Conservation (phyloP, 2,329 filamentous ascomycete species). For the Ophiostoma triangulosporum region DNA sequence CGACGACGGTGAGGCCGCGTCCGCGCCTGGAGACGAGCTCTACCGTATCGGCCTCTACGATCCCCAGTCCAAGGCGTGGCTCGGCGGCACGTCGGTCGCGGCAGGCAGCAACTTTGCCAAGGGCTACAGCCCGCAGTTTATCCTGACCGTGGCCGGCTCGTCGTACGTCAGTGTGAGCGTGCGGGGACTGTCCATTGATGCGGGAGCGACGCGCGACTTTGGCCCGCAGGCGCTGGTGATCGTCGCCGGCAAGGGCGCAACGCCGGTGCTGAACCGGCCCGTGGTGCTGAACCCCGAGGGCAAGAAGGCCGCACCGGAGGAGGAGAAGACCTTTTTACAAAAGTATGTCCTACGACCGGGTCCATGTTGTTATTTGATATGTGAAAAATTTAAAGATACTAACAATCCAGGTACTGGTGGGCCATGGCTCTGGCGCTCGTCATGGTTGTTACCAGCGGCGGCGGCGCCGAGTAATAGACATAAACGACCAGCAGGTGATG, state of each 20-base stretch:
- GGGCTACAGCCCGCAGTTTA: conserved; percentile 44
- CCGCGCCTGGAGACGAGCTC: conserved; percentile 28
- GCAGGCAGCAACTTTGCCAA: conserved; percentile 45
- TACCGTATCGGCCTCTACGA: conserved; percentile 48
- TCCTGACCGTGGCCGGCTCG: conserved; percentile 34
- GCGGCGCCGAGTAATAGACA: conserved; percentile 30
- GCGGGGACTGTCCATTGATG: conserved; percentile 47
- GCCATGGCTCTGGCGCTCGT: conserved; percentile 39
- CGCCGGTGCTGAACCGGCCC: conserved; percentile 49
- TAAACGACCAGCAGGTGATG: not conserved
- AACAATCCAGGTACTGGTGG: conserved; percentile 49
- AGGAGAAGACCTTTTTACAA: conserved; percentile 52
- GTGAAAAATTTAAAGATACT: not conserved
- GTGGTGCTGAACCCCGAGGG: conserved; percentile 48
- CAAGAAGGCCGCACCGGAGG: conserved; percentile 36
- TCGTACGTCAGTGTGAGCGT: conserved; percentile 35
- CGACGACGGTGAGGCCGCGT: not conserved
- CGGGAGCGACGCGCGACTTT: conserved; percentile 51
- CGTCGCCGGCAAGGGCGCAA: conserved; percentile 33
- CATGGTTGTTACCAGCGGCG: conserved; percentile 39
- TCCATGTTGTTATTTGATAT: not conserved
- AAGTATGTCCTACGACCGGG: conserved; percentile 27
- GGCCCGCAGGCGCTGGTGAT: conserved; percentile 44
- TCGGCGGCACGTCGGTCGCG: conserved; percentile 41
- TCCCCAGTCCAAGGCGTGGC: conserved; percentile 31